Base-by-base conservation (phyloP, 2,329 filamentous ascomycete genomes). In the Colletotrichum lindemuthianum region DNA sequence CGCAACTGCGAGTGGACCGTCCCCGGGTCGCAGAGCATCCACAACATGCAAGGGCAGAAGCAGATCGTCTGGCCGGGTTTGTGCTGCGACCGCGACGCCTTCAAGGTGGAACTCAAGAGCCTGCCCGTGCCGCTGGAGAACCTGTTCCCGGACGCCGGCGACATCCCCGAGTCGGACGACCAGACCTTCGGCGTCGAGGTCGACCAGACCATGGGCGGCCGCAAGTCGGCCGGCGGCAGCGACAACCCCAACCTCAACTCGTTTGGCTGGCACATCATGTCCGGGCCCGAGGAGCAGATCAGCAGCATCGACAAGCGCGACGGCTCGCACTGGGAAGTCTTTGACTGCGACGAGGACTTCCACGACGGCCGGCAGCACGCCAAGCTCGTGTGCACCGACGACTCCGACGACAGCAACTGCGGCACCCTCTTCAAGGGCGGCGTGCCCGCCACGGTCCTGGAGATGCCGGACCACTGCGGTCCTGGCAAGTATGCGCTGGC, bases 271-370 rank as follows among this genome's bases (percentile, higher is more conserved):
- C 33, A 56, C 10, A 37, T 56, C 50, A 53, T 53, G 50, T 53
- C 50, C 36, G 50, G 50, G 1, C 53, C 53, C 8, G 24, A 37
- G 16, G 34, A 15, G 8, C n/a, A 47, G 41, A 12, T 47, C 32
- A 56, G 15, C 8, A 37, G 32, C 15, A 11, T 56, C 8, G 16
- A 56, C 24, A 56, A 56, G 53, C 53, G 53, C 4, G 53, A 56
- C 34, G 53, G 53, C 4, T 56, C 53, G 7, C 53, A 56, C 41
- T 56, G 53, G 53, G 53, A 56, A 32, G n/a, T 56, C 12, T 56
- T 56, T 8, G 44, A 56, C 16, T 56, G 53, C 41, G 36, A 56
- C 12, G 39, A 12, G 9, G 53, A 24, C 11, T 5, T 33, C 4
- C 55, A 58, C 15, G 55, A 50, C 7, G 16, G 16, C 6, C 45